These are phyloP conservation scores for Starmerella apicola DNA, from an alignment of 805 yeast species.

Conservation along the genomic window DNA sequence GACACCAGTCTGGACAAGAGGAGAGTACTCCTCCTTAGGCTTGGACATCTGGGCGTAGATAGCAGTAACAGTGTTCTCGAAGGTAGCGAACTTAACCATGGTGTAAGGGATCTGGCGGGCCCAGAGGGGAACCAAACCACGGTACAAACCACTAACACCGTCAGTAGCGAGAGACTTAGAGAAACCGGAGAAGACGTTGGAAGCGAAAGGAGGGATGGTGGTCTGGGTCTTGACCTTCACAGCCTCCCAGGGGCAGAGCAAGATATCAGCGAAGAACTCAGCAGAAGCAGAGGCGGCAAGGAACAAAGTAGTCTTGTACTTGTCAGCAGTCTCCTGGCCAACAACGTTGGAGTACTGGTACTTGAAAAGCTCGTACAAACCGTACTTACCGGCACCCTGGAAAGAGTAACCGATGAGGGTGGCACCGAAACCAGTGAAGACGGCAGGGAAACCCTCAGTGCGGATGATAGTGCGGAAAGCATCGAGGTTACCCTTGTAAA, in stretches of 20 bases:
- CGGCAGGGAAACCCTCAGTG: conserved; percentile 60
- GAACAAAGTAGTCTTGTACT: conserved; percentile 61
- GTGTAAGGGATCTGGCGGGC: conserved; percentile 96
- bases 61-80: conserved; percentile 76
- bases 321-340: conserved; percentile 48
- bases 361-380: conserved; percentile 86
- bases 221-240: conserved; percentile 92
- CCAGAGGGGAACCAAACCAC: conserved; percentile 89
- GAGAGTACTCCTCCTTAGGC: conserved; percentile 56
- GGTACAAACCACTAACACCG: conserved; percentile 67
- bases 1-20: conserved; percentile 79
- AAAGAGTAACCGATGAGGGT: conserved; percentile 85
- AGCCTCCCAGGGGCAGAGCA: conserved; percentile 89
- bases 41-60: conserved; percentile 66
- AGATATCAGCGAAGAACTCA: conserved; percentile 81
- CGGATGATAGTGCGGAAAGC: conserved; percentile 70
- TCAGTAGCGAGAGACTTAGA: conserved; percentile 50
- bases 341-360: conserved; percentile 55
- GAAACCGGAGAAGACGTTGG: conserved; percentile 52
- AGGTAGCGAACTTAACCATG: conserved; percentile 91
- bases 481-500: conserved; percentile 64
- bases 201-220: conserved; percentile 74
- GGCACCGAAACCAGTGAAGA: conserved; percentile 84
- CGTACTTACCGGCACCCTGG: conserved; percentile 97
- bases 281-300: conserved; percentile 86